A percentile compares a stretch with the other conserved stretches of the same genome.
phyloP scores from a whole-genome alignment of 2,329 filamentous ascomycete species.

The Pseudocercospora musae region DNA sequence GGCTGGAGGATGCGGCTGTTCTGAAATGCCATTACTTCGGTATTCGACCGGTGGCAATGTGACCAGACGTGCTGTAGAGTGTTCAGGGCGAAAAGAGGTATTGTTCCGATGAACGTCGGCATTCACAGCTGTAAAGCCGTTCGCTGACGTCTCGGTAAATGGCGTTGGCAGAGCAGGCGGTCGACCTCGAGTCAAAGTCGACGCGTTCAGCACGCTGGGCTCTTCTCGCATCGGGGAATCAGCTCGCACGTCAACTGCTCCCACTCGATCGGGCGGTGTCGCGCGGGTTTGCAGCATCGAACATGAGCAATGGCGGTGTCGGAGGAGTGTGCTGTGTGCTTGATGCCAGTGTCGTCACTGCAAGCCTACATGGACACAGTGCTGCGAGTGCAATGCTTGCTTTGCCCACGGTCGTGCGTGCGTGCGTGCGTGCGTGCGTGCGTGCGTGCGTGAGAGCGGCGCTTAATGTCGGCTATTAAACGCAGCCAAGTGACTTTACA shows the following conservation, averaged over 20 bases:
- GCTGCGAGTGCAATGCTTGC: conserved; percentile 5
- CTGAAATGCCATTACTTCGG: conserved; percentile 1
- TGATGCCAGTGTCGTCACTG: conserved; percentile 5
- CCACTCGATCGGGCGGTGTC: conserved; percentile 14
- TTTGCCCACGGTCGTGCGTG: conserved; percentile 7
- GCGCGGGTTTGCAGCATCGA: conserved; percentile 13
- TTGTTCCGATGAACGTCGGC: conserved; percentile 21
- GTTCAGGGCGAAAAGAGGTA: conserved; percentile 20
- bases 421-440: no score
- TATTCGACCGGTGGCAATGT: conserved; percentile 9
- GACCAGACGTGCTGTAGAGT: conserved; percentile 5
- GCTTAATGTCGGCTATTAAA: conserved; percentile 17
- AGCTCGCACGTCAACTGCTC: conserved; percentile 10
- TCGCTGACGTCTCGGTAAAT: conserved; percentile 17
- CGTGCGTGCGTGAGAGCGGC: conserved; percentile 8
- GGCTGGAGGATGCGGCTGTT: neutral
- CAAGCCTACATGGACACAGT: neutral
- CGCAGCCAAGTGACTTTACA: conserved; percentile 2
- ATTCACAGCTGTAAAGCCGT: conserved; percentile 35
- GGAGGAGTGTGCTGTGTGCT: neutral
- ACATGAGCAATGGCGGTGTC: conserved; percentile 10
- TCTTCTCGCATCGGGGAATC: conserved; percentile 26
- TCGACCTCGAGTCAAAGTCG: conserved; percentile 15
- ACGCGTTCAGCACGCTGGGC: conserved; percentile 15
- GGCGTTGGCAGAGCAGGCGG: conserved; percentile 20